phyloP scores from a whole-genome alignment of 139 green algal genomes.

The Yamagishiella unicocca region DNA sequence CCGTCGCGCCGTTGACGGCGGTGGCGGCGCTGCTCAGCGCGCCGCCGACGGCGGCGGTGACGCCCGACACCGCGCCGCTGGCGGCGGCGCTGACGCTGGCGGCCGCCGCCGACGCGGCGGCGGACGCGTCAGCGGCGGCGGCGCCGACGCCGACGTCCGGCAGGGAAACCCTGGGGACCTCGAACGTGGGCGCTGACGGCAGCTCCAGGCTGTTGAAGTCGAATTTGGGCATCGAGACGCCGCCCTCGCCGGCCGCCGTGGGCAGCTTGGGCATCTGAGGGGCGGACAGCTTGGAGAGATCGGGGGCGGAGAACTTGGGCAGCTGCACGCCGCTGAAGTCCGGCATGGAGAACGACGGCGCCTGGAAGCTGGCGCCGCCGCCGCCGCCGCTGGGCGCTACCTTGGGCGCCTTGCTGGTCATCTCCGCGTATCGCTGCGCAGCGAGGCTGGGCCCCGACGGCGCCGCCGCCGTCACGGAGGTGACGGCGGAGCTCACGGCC shows the following conservation, averaged over 20 bases:
- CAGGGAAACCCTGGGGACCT: background rate
- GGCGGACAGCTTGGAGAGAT: constrained; percentile 11
- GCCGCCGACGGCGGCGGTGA: background rate
- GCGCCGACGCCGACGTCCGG: constrained; percentile 13
- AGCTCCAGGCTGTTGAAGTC: constrained; percentile 18
- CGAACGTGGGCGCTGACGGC: background rate
- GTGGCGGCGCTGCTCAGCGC: background rate
- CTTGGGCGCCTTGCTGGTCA: constrained; percentile 38
- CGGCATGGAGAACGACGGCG: constrained; percentile 35
- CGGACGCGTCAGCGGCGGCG: background rate
- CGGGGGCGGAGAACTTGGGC: constrained; percentile 17
- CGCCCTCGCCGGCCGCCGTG: background rate
- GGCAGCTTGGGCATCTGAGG: constrained; percentile 22
- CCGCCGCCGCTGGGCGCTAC: background rate
- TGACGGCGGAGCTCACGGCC: background rate
- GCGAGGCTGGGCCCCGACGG: background rate
- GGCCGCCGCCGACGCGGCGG: background rate
- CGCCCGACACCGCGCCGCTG: background rate
- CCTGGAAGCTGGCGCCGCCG: background rate
- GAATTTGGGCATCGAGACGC: background rate
- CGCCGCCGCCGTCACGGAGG: background rate
- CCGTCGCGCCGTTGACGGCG: constrained; percentile 2
- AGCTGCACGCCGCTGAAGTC: constrained; percentile 26
- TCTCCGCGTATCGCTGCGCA: constrained; percentile 41
- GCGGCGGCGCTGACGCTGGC: background rate